A percentile compares a stretch with the other conserved stretches of the same genome.
These are phyloP conservation scores for Claviceps sp. DNA, from an alignment of 2,329 filamentous ascomycete species.

Conservation along the genomic window DNA sequence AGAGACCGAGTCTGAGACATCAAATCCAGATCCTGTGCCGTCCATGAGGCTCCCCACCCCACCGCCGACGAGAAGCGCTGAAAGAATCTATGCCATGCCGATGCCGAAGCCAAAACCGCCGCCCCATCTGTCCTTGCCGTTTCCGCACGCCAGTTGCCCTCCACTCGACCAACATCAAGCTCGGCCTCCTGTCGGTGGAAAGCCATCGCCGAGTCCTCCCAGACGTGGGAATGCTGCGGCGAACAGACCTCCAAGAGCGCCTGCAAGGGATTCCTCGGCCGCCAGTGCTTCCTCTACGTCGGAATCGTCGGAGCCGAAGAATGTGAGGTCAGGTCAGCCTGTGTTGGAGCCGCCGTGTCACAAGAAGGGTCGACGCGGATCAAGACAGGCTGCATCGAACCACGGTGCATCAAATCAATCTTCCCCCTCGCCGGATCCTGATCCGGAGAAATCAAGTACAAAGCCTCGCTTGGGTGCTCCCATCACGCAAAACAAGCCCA, in stretches of 20 bases:
- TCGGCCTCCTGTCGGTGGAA: background rate
- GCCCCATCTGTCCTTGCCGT: slow-evolving; percentile 5
- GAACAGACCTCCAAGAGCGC: slow-evolving; percentile 9
- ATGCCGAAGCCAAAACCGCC: slow-evolving; percentile 10
- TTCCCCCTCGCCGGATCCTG: slow-evolving; percentile 12
- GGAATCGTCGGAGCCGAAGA: slow-evolving; percentile 20
- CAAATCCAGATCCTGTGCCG: background rate
- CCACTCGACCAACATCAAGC: background rate
- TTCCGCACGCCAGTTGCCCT: background rate
- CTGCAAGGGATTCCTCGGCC: slow-evolving; percentile 11
- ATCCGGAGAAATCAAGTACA: slow-evolving; percentile 16
- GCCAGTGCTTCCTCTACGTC: slow-evolving; percentile 10
- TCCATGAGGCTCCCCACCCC: background rate
- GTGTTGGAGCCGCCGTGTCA: slow-evolving; percentile 12
- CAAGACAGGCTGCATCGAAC: slow-evolving; percentile 6
- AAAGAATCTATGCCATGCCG: slow-evolving; percentile 4
- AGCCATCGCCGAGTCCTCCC: background rate
- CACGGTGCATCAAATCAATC: background rate
- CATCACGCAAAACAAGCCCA: background rate
- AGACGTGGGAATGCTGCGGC: background rate
- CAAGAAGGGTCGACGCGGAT: background rate
- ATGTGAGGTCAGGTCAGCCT: slow-evolving; percentile 18
- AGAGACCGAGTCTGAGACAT: background rate
- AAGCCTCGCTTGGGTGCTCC: slow-evolving; percentile 4
- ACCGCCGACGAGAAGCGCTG: slow-evolving; percentile 1